Conservation (phyloP, 208 protist species). For the Kentomonas sorsogonicus region DNA sequence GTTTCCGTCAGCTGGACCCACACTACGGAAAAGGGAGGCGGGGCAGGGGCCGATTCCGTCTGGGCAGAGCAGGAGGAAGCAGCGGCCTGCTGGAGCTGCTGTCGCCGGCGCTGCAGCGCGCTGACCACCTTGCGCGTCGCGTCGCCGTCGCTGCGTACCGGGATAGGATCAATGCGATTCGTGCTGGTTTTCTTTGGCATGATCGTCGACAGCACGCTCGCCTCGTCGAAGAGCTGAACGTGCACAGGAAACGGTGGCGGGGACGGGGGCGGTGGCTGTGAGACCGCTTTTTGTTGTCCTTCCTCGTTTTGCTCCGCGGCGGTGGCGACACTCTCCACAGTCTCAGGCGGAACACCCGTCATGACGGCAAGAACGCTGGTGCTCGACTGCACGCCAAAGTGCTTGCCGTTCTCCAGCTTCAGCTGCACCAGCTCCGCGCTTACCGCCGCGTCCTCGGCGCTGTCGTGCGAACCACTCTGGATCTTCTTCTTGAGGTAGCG, state of each 20-base stretch:
- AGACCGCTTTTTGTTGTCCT: conserved; percentile 1
- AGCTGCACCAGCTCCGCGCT: conserved; percentile 78
- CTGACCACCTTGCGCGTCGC: conserved; percentile 64
- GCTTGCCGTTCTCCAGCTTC: conserved; percentile 70
- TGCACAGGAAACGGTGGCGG: conserved; percentile 18
- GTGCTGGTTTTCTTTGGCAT: conserved; percentile 10
- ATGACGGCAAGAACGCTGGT: conserved; percentile 65
- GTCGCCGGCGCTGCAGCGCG: conserved; percentile 29
- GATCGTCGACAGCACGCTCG: conserved; percentile 22
- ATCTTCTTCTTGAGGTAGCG: conserved; percentile 78
- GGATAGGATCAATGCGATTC: conserved; percentile 38
- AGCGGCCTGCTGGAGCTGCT: neutral
- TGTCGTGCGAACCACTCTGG: conserved; percentile 85
- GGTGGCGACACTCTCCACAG: too few relatives aligned
- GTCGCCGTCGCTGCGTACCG: conserved; percentile 69
- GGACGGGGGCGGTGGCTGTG: too few relatives aligned
- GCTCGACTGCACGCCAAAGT: conserved; percentile 55
- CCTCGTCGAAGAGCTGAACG: conserved; percentile 67
- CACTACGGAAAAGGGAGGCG: conserved; percentile 33
- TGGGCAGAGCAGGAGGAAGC: neutral
- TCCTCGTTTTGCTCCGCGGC: neutral
- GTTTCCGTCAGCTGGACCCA: conserved; percentile 69
- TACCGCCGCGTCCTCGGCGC: conserved; percentile 69
- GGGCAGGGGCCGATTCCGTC: neutral
- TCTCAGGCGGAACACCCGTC: too few relatives aligned